A percentile compares a stretch with the other conserved stretches of the same genome.
Evolutionary conservation across 169 alveolate species (phyloP).

Genomic region (Plasmodium cynomolgi): DNA sequence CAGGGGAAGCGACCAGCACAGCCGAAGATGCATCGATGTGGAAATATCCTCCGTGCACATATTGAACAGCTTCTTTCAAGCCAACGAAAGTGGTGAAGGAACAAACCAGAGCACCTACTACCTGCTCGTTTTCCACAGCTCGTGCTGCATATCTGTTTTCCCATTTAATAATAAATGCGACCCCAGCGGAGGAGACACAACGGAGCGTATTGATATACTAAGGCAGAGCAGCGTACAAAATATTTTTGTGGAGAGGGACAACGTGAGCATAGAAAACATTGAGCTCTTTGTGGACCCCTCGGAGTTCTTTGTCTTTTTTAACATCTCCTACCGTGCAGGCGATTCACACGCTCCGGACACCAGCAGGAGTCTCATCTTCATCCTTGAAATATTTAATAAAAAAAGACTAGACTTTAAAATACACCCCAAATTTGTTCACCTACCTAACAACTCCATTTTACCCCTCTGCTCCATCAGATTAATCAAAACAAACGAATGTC

Average conservation of each 20-base stretch:
- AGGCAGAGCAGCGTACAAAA: slow-evolving; percentile 19
- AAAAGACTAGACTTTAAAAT: slow-evolving; percentile 64
- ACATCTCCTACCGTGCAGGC: slow-evolving; percentile 8
- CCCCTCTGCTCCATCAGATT: slow-evolving; percentile 62
- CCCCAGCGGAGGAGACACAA: not conserved
- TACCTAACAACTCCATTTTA: slow-evolving; percentile 14
- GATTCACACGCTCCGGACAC: not conserved
- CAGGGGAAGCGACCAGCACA: not conserved
- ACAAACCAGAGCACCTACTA: slow-evolving; percentile 10
- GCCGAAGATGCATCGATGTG: not conserved
- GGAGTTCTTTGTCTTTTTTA: slow-evolving; percentile 71
- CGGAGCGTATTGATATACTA: slow-evolving; percentile 45
- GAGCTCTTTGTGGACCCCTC: slow-evolving; percentile 68
- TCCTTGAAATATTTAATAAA: slow-evolving; percentile 55
- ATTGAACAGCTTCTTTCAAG: slow-evolving; percentile 11
- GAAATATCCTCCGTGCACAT: slow-evolving; percentile 49
- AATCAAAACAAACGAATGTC: slow-evolving; percentile 16
- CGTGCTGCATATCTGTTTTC: slow-evolving; percentile 54
- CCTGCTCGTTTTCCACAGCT: slow-evolving; percentile 43
- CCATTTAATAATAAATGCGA: slow-evolving; percentile 11
- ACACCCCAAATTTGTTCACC: slow-evolving; percentile 35
- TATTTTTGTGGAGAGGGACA: slow-evolving; percentile 19
- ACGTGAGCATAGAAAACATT: slow-evolving; percentile 19
- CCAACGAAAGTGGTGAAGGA: not conserved
- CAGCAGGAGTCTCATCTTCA: slow-evolving; percentile 41